Conservation (phyloP, 208 protist species). For the Trypanosoma lewisi region DNA sequence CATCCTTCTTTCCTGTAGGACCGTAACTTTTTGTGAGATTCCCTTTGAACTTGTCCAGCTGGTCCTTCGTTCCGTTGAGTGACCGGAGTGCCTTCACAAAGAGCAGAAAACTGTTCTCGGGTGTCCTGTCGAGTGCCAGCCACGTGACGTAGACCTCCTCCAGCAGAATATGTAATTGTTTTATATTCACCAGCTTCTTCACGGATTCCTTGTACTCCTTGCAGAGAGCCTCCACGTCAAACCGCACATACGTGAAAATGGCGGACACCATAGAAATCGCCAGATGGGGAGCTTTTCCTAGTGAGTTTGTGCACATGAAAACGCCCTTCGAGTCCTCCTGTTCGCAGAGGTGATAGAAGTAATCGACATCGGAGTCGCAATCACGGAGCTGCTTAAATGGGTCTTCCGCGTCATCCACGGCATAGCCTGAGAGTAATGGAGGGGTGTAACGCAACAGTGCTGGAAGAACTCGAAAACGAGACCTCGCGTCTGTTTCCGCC, state of each 20-base stretch:
- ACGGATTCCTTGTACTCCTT: slow-evolving; percentile 56
- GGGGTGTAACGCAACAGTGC: slow-evolving; percentile 76
- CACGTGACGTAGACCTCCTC: slow-evolving; percentile 81
- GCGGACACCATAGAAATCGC: slow-evolving; percentile 49
- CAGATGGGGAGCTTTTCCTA: slow-evolving; percentile 26
- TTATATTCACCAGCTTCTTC: slow-evolving; percentile 54
- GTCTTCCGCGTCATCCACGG: slow-evolving; percentile 21
- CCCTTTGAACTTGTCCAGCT: slow-evolving; percentile 45
- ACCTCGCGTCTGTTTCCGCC: slow-evolving; percentile 37
- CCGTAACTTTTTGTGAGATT: slow-evolving; percentile 38
- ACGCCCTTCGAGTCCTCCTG: slow-evolving; percentile 34
- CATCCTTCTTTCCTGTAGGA: slow-evolving; percentile 9
- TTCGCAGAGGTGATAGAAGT: slow-evolving; percentile 59
- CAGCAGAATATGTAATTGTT: slow-evolving; percentile 37
- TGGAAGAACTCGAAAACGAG: slow-evolving; percentile 80
- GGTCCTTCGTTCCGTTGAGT: slow-evolving; percentile 31
- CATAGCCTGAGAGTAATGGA: slow-evolving; percentile 28
- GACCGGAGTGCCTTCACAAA: slow-evolving; percentile 53
- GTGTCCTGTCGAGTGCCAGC: slow-evolving; percentile 45
- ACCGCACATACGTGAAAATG: slow-evolving; percentile 83
- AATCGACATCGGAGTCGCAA: slow-evolving; percentile 47
- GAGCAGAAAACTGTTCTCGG: slow-evolving; percentile 36
- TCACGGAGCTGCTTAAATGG: slow-evolving; percentile 24
- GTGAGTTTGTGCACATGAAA: slow-evolving; percentile 16
- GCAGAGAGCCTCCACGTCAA: slow-evolving; percentile 65